These are phyloP conservation scores for Amauroascus verrucosus DNA, from an alignment of 2,329 filamentous ascomycete species.

Conservation along the genomic window DNA sequence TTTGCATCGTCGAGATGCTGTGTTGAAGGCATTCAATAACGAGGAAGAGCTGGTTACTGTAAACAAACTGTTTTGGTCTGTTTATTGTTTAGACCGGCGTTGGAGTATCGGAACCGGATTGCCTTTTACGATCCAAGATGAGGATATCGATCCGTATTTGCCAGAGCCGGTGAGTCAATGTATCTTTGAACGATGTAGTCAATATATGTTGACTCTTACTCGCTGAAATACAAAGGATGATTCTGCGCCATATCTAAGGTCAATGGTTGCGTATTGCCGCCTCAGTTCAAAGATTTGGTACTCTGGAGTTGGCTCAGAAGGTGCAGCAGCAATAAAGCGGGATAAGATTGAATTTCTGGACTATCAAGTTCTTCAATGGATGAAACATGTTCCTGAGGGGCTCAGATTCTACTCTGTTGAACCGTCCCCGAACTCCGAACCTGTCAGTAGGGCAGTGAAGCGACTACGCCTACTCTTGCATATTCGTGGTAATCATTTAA, in stretches of 20 bases:
- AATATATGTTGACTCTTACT: not conserved
- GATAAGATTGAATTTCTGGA: constrained; percentile 74
- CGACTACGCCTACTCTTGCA: constrained; percentile 76
- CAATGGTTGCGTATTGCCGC: constrained; percentile 75
- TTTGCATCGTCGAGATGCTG: constrained; percentile 66
- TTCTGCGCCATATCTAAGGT: constrained; percentile 59
- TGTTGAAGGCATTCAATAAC: constrained; percentile 56
- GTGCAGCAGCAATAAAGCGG: constrained; percentile 55
- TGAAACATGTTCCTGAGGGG: constrained; percentile 58
- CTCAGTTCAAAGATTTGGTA: constrained; percentile 82
- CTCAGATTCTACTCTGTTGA: constrained; percentile 53
- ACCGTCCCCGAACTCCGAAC: constrained; percentile 37
- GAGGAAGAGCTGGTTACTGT: constrained; percentile 58
- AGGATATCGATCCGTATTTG: constrained; percentile 70
- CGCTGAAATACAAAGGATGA: constrained; percentile 26
- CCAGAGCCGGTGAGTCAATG: constrained; percentile 58
- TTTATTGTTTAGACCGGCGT: constrained; percentile 72
- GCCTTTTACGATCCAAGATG: constrained; percentile 74
- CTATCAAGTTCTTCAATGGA: constrained; percentile 78
- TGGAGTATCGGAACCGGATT: constrained; percentile 88
- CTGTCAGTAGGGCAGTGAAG: constrained; percentile 55
- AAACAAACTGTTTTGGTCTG: constrained; percentile 71
- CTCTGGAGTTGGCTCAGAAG: constrained; percentile 60
- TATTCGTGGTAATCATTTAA: constrained; percentile 78
- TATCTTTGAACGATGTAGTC: not conserved